Conservation (phyloP, 169 alveolate species). For the Blepharisma undulans region DNA sequence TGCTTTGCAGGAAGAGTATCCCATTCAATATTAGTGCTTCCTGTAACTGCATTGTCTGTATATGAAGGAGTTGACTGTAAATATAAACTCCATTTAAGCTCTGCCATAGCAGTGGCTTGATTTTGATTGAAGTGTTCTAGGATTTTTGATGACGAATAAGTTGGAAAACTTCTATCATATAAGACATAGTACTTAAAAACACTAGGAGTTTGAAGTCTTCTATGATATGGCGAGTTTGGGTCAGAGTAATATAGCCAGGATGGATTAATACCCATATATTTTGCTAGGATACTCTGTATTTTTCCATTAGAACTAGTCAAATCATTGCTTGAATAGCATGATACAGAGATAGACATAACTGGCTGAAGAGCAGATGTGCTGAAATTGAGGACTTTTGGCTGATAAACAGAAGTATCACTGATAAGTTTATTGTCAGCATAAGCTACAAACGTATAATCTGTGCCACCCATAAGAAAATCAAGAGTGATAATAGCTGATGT, state of each 20-base stretch:
- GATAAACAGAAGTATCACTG: background rate
- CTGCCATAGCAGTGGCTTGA: background rate
- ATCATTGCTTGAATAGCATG: background rate
- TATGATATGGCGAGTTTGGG: background rate
- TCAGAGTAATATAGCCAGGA: background rate
- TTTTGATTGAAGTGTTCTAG: background rate
- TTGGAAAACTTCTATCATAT: background rate
- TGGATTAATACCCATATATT: background rate
- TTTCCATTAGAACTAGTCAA: background rate
- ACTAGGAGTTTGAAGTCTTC: background rate
- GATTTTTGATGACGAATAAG: background rate
- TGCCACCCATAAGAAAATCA: background rate
- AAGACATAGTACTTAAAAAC: background rate
- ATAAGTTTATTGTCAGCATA: background rate
- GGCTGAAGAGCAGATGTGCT: background rate
- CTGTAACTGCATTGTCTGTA: background rate
- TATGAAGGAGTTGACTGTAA: background rate
- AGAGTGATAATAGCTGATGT: background rate
- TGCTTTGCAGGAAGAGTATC: background rate
- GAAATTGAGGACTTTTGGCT: background rate
- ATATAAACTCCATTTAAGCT: background rate
- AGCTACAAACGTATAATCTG: background rate
- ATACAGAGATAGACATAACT: background rate
- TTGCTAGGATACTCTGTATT: background rate
- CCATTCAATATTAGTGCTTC: background rate